phyloP scores from a whole-genome alignment of 2,329 filamentous ascomycete genomes.

The Fusarium domesticum region DNA sequence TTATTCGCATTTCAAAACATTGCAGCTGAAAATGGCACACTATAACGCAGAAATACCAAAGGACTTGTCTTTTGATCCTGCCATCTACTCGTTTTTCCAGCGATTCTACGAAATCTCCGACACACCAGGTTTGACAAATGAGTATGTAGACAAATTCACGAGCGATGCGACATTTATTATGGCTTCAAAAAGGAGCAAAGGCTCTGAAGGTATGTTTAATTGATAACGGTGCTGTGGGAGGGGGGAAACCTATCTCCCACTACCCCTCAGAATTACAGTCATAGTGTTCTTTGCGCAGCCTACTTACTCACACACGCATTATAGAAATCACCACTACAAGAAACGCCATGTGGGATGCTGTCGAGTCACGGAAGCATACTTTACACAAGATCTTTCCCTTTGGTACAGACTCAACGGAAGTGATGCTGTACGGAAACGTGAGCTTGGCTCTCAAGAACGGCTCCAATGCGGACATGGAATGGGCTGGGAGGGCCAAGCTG shows the following conservation, averaged over 20 bases:
- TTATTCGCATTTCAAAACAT: background rate
- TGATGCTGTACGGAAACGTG: constrained; percentile 35
- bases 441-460: constrained; percentile 28
- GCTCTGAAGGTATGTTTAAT: constrained; percentile 23
- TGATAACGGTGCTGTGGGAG: too few species aligned
- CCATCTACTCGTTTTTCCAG: background rate
- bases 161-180: constrained; percentile 32
- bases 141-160: constrained; percentile 30
- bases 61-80: background rate
- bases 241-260: too few species aligned
- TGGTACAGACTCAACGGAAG: constrained; percentile 24
- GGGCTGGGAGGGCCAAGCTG: constrained; percentile 54
- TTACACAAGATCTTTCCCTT: constrained; percentile 33
- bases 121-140: constrained; percentile 28
- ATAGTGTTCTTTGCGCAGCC: too few species aligned
- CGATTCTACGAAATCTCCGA: constrained; percentile 34
- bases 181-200: constrained; percentile 17
- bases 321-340: constrained; percentile 31
- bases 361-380: constrained; percentile 29
- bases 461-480: constrained; percentile 42
- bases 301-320: background rate
- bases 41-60: background rate
- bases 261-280: too few species aligned
- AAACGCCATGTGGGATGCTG: constrained; percentile 31
- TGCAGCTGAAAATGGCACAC: background rate